Percentiles rank a stretch among this genome's conserved stretches.
Evolutionary conservation across 805 yeast genomes (phyloP).

Genomic region (Wickerhamomyces kurtzmanii): DNA sequence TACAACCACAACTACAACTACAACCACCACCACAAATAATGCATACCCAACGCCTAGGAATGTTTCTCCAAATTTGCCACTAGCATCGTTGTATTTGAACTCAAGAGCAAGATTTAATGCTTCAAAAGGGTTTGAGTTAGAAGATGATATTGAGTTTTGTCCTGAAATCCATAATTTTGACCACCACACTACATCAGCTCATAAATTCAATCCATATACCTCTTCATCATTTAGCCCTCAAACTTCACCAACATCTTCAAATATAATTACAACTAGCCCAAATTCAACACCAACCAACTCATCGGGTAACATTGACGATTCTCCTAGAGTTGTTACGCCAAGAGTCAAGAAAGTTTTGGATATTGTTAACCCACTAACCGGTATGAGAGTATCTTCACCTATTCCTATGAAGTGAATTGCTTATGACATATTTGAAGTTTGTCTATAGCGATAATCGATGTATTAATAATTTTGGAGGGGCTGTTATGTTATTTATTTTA

Average conservation of each 20-base stretch:
- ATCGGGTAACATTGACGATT: slow-evolving; percentile 6
- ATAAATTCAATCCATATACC: slow-evolving; percentile 60
- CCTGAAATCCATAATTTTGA: slow-evolving; percentile 37
- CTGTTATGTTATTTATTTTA: too few relatives aligned
- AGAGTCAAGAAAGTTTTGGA: slow-evolving; percentile 50
- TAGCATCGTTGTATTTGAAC: slow-evolving; percentile 28
- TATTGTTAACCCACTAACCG: slow-evolving; percentile 54
- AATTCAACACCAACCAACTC: slow-evolving; percentile 11
- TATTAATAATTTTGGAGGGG: too few relatives aligned
- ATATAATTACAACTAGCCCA: slow-evolving; percentile 13
- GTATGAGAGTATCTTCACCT: slow-evolving; percentile 45
- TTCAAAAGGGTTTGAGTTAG: slow-evolving; percentile 51
- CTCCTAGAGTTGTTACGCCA: slow-evolving; percentile 45
- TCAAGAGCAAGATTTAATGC: slow-evolving; percentile 46
- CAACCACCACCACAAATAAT: neutral
- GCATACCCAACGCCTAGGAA: slow-evolving; percentile 12
- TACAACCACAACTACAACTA: neutral
- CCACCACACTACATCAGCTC: slow-evolving; percentile 14
- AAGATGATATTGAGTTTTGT: slow-evolving; percentile 57
- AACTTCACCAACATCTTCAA: slow-evolving; percentile 24
- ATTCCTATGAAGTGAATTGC: slow-evolving; percentile 17
- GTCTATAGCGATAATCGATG: too few relatives aligned
- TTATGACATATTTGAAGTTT: too few relatives aligned
- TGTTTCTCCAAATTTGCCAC: slow-evolving; percentile 12
- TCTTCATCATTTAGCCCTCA: slow-evolving; percentile 52